These are phyloP conservation scores for Cinnamomum micranthum DNA, from an alignment of 164 flowering plant genomes.

Conservation along the genomic window DNA sequence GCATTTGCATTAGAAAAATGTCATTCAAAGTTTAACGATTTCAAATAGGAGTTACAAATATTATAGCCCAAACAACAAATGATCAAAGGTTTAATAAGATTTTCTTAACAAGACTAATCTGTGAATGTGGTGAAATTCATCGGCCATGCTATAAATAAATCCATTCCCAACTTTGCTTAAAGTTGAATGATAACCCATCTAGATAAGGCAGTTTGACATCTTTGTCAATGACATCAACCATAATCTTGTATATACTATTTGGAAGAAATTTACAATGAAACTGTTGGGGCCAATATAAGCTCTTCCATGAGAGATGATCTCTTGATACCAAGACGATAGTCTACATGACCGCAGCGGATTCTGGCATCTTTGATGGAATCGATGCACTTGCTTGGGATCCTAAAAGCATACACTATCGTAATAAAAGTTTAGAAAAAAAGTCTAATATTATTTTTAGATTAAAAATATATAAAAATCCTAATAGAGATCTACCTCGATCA, in stretches of 20 bases:
- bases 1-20: too few species aligned
- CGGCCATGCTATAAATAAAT: not conserved
- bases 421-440: not conserved
- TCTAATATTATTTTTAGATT: not conserved
- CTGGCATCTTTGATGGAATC: not conserved
- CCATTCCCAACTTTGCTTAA: not conserved
- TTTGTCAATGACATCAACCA: not conserved
- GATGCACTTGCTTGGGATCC: slow-evolving; percentile 1
- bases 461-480: slow-evolving; percentile 5
- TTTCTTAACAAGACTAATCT: not conserved
- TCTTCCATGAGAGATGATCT: not conserved
- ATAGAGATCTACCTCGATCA: not conserved
- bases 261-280: not conserved
- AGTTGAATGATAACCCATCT: not conserved
- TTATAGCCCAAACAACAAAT: too few species aligned
- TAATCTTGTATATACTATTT: not conserved
- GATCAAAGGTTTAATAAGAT: too few species aligned
- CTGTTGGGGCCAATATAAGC: not conserved
- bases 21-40: too few species aligned
- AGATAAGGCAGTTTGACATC: not conserved
- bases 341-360: not conserved
- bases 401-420: not conserved
- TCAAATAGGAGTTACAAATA: too few species aligned
- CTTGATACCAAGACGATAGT: not conserved
- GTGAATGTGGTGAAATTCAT: not conserved